A percentile compares a stretch with the other conserved stretches of the same genome.
Evolutionary conservation across 2,329 filamentous ascomycete genomes (phyloP).

Genomic region (Pseudogymnoascus sp.): DNA sequence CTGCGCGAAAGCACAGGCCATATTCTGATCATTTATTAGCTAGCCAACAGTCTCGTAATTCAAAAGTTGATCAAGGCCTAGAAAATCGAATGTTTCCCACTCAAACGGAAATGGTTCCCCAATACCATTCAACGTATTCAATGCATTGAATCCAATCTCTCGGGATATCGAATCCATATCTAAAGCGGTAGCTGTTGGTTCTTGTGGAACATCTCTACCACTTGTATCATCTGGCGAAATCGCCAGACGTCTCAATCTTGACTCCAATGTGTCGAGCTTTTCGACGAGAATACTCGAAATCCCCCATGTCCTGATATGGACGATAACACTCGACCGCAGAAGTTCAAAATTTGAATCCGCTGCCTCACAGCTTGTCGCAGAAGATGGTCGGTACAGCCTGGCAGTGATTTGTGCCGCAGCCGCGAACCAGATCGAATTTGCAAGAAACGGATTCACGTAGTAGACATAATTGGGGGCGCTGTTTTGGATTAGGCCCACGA

Average conservation of each 20-base stretch:
- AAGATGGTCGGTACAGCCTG: conserved; percentile 4
- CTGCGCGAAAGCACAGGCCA: not conserved
- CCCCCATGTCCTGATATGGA: not conserved
- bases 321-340: conserved; percentile 10
- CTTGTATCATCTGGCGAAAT: not conserved
- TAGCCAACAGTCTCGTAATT: not conserved
- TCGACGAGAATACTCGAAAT: not conserved
- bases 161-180: not conserved
- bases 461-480: conserved; percentile 12
- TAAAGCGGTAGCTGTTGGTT: not conserved
- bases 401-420: conserved; percentile 14
- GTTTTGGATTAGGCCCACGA: conserved; percentile 11
- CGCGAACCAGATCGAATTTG: conserved; percentile 17
- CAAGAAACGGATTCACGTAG: conserved; percentile 16
- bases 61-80: not conserved
- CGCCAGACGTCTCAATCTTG: conserved; percentile 1
- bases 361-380: conserved; percentile 3
- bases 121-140: not conserved
- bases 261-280: conserved; percentile 13
- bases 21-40: not conserved
- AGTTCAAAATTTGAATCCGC: conserved; percentile 16
- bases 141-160: not conserved
- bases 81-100: not conserved
- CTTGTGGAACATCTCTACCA: not conserved
- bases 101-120: not conserved